A percentile compares a stretch with the other conserved stretches of the same genome.
phyloP scores from a whole-genome alignment of 768 basidiomycete species.

The Auricularia sp. region DNA sequence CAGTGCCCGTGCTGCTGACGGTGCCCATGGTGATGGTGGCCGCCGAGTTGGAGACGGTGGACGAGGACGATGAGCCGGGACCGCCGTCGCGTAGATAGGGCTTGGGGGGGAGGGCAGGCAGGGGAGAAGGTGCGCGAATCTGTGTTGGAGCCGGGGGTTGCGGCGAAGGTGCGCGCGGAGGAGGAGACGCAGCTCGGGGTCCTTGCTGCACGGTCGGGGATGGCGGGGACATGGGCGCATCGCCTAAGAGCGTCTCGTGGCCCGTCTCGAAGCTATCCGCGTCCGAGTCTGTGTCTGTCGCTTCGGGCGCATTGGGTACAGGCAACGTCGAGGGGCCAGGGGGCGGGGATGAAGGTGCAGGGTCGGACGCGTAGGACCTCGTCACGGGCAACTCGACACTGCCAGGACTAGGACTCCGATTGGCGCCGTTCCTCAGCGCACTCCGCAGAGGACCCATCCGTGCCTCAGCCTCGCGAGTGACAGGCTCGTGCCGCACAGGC shows the following conservation, averaged over 20 bases:
- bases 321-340: not conserved
- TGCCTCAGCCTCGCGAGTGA: not conserved
- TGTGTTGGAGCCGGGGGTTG: slow-evolving; percentile 6
- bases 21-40: slow-evolving; percentile 6
- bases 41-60: not conserved
- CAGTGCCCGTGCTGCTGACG: slow-evolving; percentile 12
- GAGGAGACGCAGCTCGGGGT: slow-evolving; percentile 2
- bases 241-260: slow-evolving; percentile 40
- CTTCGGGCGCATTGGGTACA: not conserved
- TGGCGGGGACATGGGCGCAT: slow-evolving; percentile 18
- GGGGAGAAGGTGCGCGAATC: not conserved
- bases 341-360: not conserved
- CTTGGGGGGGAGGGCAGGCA: not conserved
- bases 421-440: slow-evolving; percentile 4
- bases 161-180: slow-evolving; percentile 15
- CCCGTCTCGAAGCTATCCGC: slow-evolving; percentile 45
- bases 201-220: not conserved
- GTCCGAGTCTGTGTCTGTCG: not conserved
- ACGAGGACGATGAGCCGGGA: not conserved
- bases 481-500: not conserved
- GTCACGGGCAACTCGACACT: not conserved
- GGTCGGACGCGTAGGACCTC: not conserved
- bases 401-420: not conserved
- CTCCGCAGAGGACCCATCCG: slow-evolving; percentile 9
- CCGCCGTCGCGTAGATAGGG: not conserved